Conservation (phyloP, 352 stramenopile species). For the Detonula confervacea region DNA sequence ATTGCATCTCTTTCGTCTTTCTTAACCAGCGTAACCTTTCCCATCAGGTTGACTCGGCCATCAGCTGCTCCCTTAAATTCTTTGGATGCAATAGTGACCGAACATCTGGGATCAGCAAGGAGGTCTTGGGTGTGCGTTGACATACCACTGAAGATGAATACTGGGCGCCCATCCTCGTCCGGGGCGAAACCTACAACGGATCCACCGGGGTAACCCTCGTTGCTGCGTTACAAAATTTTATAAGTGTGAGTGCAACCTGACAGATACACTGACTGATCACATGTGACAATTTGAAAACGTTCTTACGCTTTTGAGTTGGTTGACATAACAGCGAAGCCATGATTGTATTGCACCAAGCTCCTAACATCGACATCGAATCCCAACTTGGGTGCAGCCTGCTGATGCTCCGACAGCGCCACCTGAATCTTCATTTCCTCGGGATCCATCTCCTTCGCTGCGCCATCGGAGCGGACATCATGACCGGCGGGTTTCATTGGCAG, state of each 20-base stretch:
- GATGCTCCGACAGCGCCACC: conserved; percentile 66
- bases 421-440: conserved; percentile 71
- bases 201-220: conserved; percentile 77
- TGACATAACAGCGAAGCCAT: conserved; percentile 85
- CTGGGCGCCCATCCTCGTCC: conserved; percentile 76
- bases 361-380: conserved; percentile 82
- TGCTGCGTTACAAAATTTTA: conserved; percentile 41
- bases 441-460: conserved; percentile 57
- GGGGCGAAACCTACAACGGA: conserved; percentile 85
- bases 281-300: too few species aligned
- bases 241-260: conserved; percentile 8
- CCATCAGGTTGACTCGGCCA: conserved; percentile 85
- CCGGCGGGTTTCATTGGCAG: conserved; percentile 14
- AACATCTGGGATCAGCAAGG: conserved; percentile 70
- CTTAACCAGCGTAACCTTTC: conserved; percentile 63
- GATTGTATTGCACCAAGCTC: conserved; percentile 83
- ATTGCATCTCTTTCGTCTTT: conserved; percentile 64
- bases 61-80: conserved; percentile 86
- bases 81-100: conserved; percentile 81
- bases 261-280: too few species aligned
- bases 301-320: conserved; percentile 83
- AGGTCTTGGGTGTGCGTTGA: conserved; percentile 85
- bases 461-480: conserved; percentile 62
- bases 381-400: conserved; percentile 80
- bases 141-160: conserved; percentile 85